Base-by-base conservation (phyloP, 192 early-diverging fungal species). In the Dimargaris xerosporica region DNA sequence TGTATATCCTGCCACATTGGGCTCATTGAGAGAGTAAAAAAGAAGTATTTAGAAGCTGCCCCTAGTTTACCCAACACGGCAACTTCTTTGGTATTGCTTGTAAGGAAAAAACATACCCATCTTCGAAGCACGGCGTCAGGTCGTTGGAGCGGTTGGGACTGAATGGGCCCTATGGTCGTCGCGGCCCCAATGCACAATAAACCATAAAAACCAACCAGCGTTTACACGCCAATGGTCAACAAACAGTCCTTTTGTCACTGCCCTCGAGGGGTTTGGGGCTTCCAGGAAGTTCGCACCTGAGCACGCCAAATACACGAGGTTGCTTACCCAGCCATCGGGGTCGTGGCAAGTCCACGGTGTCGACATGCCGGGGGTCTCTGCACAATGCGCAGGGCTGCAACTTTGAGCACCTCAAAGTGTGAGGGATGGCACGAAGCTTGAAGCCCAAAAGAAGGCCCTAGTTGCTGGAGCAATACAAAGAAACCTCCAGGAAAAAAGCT, bases 111-210 rank as follows among this genome's bases (percentile, higher is more conserved):
- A 52, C 50, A 9, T 52, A 52, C 50, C 66, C 68, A 51, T 73
- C 72, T 34, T 73, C 72, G 50, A 73, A 73, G 61, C 72, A 73
- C 13, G 72, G 66, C 6, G 72, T 70, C 26, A 73, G 68, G 47
- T 73, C 72, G 10, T 63, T 54, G 5, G 66, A 54, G 31, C 72
- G 70, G 15, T 65, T 54, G 11, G 66, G 64, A 52, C 70, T 65
- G 42, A 67, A 67, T 7, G 72, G 72, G 16, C 72, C 72, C 72
- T 73, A 66, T 11, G 50, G n/a, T 26, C n/a, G 50, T 52, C 19
- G 19, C 28, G 3, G 21, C 21, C 11, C 21, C 21, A 52, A 7
- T 19, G 19, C n/a, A 52, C 1, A 10, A 52, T 52, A 52, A n/a
- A 50, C 21, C 6, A n/a, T 52, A 19, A 50, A 23, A 10, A 10